Base-by-base conservation (phyloP, 345 rosid genomes). In the Syzygium aromaticum region DNA sequence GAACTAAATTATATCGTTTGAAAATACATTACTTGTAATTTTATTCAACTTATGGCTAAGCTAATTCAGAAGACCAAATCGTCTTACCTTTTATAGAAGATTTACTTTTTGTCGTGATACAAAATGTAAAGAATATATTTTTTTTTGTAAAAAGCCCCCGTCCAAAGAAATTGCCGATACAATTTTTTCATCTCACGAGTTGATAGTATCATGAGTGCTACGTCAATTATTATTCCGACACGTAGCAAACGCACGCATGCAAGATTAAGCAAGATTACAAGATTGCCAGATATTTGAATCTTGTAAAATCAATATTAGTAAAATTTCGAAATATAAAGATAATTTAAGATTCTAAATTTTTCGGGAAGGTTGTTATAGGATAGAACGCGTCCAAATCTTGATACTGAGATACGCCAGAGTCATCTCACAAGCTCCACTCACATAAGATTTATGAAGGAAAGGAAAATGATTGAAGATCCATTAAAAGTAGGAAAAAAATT, bases 371-470 rank as follows among this genome's bases (percentile, higher is more conserved):
- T 64, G 77, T 64, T 64, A 64, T 54, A 22, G 59, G 25, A 54
- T 54, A 54, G 21, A 21, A 54, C 8, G 8, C 8, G 17, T 67
- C 46, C 21, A 67, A 67, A 30, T 73, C 4, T 73, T 33, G 80
- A 33, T 73, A 33, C 8, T 3, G 6, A 0, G 40, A 33, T 27
- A 9, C 0, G 9, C 0, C 7, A 38, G 61, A 56, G 25, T 33
- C 9, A 19, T n/a, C n/a, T n/a, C n/a, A n/a, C n/a, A n/a, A n/a
- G n/a, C n/a, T n/a, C n/a, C n/a, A n/a, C n/a, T n/a, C n/a, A n/a
- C n/a, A n/a, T n/a, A n/a, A n/a, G n/a, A n/a, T n/a, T n/a, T n/a
- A n/a, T n/a, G n/a, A n/a, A n/a, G n/a, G n/a, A n/a, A n/a, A n/a
- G n/a, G n/a, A n/a, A n/a, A n/a, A n/a, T n/a, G n/a, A n/a, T n/a